These are phyloP conservation scores for Comarum palustre DNA, from an alignment of 306 rosid species.

Conservation along the genomic window DNA sequence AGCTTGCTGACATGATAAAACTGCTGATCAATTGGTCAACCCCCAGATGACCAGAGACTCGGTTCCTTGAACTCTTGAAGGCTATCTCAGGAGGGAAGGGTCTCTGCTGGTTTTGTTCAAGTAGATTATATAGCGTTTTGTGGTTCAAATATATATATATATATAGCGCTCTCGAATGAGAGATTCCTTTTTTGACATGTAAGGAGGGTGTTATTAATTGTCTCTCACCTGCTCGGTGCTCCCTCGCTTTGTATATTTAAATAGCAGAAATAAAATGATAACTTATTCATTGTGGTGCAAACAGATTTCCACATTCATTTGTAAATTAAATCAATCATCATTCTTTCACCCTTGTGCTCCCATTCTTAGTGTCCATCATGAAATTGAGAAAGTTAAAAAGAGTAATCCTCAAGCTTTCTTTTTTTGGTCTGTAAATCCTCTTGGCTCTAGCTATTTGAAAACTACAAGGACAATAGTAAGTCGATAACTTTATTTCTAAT, in stretches of 20 bases:
- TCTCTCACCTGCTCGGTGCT: constrained; percentile 13
- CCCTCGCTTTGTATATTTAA: constrained; percentile 26
- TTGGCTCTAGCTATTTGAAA: background rate
- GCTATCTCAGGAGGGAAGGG: background rate
- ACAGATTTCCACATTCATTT: constrained; percentile 17
- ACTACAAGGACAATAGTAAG: background rate
- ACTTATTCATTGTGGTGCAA: background rate
- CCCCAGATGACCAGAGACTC: constrained; percentile 15
- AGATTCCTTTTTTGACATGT: too few species aligned
- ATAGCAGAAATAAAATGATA: constrained; percentile 9
- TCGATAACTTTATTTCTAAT: too few species aligned
- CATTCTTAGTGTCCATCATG: background rate
- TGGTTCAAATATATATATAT: background rate
- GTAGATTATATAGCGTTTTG: constrained; percentile 5
- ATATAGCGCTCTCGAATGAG: too few species aligned
- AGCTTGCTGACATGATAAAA: constrained; percentile 16
- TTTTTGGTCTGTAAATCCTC: too few species aligned
- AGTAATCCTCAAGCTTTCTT: background rate
- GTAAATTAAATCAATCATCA: constrained; percentile 21
- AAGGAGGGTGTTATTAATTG: constrained; percentile 18
- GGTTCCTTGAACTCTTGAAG: constrained; percentile 7
- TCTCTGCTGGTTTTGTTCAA: background rate
- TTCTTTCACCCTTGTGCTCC: background rate
- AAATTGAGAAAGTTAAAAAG: background rate
- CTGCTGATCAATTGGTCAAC: constrained; percentile 14